These are phyloP conservation scores for Terana coerulea DNA, from an alignment of 768 basidiomycete species.

Conservation along the genomic window DNA sequence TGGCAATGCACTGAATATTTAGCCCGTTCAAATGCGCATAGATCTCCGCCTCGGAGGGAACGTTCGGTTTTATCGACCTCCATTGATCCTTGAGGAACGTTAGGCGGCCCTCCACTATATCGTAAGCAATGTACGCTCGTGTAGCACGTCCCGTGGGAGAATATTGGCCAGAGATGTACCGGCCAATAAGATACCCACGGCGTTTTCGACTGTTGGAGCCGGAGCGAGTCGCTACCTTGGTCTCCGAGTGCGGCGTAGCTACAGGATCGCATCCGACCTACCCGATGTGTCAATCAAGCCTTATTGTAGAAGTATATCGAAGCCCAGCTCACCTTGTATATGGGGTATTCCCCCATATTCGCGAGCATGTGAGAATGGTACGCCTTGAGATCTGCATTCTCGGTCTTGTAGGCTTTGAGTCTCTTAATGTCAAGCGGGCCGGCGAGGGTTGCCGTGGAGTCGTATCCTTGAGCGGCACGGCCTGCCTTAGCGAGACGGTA, in stretches of 20 bases:
- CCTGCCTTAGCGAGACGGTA: not conserved
- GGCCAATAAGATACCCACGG: not conserved
- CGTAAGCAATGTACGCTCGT: not conserved
- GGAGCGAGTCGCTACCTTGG: not conserved
- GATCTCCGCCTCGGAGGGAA: not conserved
- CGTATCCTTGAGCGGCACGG: not conserved
- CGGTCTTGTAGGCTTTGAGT: not conserved
- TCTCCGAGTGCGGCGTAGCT: not conserved
- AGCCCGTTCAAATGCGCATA: not conserved
- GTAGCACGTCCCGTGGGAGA: not conserved
- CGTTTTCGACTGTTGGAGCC: not conserved
- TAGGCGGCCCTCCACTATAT: not conserved
- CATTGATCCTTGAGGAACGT: constrained; percentile 1
- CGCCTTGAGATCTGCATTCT: not conserved
- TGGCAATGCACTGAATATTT: not conserved
- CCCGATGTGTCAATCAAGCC: not conserved
- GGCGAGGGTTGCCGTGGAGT: not conserved
- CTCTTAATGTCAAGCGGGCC: not conserved
- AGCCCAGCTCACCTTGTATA: constrained; percentile 2
- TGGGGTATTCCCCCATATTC: not conserved
- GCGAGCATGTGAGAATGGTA: not conserved
- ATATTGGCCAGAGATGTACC: not conserved
- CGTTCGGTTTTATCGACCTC: not conserved
- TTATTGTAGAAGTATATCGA: not conserved
- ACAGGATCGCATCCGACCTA: not conserved